Evolutionary conservation across 192 early-diverging fungal species (phyloP).

Genomic region (Rhizophagus prolifer): DNA sequence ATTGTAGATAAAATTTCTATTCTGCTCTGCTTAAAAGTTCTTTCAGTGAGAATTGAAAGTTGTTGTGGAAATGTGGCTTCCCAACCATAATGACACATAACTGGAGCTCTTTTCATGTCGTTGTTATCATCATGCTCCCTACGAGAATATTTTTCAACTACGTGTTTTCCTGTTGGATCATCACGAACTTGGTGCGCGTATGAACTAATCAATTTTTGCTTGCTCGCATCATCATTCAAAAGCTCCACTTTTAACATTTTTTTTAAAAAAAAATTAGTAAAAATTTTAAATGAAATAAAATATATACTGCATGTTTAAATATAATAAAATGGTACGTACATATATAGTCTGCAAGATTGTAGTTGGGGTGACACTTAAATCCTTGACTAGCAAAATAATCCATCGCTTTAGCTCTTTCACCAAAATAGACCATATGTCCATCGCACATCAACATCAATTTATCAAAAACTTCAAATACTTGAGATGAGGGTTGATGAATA

Average conservation of each 20-base stretch:
- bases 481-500: slow-evolving; percentile 87
- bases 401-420: slow-evolving; percentile 19
- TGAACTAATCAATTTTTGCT: background rate
- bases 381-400: slow-evolving; percentile 8
- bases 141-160: background rate
- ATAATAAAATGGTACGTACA: background rate
- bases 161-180: slow-evolving; percentile 3
- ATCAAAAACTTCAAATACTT: slow-evolving; percentile 73
- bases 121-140: background rate
- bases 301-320: background rate
- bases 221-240: background rate
- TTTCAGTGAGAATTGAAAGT: slow-evolving; percentile 14
- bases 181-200: background rate
- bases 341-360: slow-evolving; percentile 6
- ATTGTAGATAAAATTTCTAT: slow-evolving; percentile 3
- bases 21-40: slow-evolving; percentile 21
- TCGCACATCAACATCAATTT: slow-evolving; percentile 66
- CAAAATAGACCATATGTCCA: slow-evolving; percentile 71
- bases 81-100: background rate
- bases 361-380: slow-evolving; percentile 10
- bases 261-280: background rate
- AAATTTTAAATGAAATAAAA: background rate
- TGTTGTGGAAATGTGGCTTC: slow-evolving; percentile 6
- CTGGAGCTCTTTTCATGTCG: background rate
- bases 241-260: slow-evolving; percentile 11